Percentiles rank a stretch among this genome's conserved stretches.
These are phyloP conservation scores for Scutellaria baicalensis DNA, from an alignment of 257 asterid genomes.

Conservation along the genomic window DNA sequence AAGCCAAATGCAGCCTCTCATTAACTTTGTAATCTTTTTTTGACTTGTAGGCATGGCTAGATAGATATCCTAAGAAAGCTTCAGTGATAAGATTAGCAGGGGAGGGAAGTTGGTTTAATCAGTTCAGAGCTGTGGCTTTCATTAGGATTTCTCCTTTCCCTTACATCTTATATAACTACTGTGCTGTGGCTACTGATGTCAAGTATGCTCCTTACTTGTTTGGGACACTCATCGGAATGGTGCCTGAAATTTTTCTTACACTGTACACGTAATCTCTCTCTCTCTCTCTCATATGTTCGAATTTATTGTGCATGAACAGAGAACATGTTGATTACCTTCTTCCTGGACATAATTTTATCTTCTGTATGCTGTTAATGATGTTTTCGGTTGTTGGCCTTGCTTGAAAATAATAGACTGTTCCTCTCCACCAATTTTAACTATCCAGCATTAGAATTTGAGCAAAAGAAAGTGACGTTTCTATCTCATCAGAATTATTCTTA, in stretches of 20 bases:
- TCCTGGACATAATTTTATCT: background rate
- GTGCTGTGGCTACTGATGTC: conserved; percentile 83
- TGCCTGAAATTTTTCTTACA: conserved; percentile 80
- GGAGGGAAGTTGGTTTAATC: conserved; percentile 70
- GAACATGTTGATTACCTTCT: background rate
- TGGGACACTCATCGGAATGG: conserved; percentile 76
- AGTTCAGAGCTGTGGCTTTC: conserved; percentile 74
- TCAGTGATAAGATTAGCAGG: conserved; percentile 78
- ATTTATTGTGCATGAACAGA: background rate
- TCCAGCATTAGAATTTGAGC: too few relatives aligned
- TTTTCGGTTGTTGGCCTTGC: too few relatives aligned
- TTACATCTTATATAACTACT: conserved; percentile 59
- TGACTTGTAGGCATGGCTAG: conserved; percentile 52
- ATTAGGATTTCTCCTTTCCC: conserved; percentile 95
- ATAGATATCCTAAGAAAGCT: conserved; percentile 77
- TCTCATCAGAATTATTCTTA: too few relatives aligned
- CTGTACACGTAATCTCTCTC: conserved; percentile 66
- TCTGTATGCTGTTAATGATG: background rate
- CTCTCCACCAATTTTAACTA: too few relatives aligned
- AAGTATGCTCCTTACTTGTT: conserved; percentile 63
- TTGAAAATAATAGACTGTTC: too few relatives aligned
- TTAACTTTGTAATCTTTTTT: background rate
- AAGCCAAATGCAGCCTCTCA: too few relatives aligned
- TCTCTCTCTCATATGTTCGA: background rate
- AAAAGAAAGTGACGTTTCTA: too few relatives aligned